Evolutionary conservation across 768 basidiomycete genomes (phyloP), one percentile per base, ranked within the genome.

Genomic region (Rhizopogon vesiculosus): DNA sequence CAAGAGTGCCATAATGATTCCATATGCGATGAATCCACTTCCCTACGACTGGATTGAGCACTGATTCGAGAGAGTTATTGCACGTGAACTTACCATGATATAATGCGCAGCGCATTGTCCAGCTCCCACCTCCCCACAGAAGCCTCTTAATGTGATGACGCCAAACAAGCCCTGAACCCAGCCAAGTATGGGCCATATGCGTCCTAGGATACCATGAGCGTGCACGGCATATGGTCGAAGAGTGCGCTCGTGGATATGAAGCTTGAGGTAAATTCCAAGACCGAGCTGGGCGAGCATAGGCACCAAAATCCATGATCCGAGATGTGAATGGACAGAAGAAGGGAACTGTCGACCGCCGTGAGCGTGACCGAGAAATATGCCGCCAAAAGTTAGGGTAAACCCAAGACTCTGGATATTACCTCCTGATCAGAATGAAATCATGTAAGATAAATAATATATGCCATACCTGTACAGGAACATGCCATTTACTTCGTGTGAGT

Each of bases 101-200:
- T 91, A 91, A 67, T 91, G 90, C 1, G 90, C 91, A 1, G 92
- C 78, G 69, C 94, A 97, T 74, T 96, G 94, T 7, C 85, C 87
- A 1, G 94, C 74, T 29, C 83, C 72, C 1, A 2, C 51, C 5
- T 78, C 87, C n/a, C 82, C 89, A 67, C 94, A 97, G 64, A 92
- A 93, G 6, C 88, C 87, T 51, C 83, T 72, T 62, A 86, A 78
- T 0, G 86, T 78, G 43, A 89, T 79, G 38, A 83, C 87, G 19
- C 93, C 94, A 67, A 96, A 91, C 8, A 97, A 70, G 77, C 92
- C 90, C 68, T 97, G 94, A 1, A 76, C 76, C 94, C 94, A 96
- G 7, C 87, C 94, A 8, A 96, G 63, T 54, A 96, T 72, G 0
- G 94, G 93, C 67, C 89, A 97, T 9, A 75, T 58, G 67, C 89